Conservation (phyloP, 2,329 filamentous ascomycete species). For the Lizonia empirigonia region DNA sequence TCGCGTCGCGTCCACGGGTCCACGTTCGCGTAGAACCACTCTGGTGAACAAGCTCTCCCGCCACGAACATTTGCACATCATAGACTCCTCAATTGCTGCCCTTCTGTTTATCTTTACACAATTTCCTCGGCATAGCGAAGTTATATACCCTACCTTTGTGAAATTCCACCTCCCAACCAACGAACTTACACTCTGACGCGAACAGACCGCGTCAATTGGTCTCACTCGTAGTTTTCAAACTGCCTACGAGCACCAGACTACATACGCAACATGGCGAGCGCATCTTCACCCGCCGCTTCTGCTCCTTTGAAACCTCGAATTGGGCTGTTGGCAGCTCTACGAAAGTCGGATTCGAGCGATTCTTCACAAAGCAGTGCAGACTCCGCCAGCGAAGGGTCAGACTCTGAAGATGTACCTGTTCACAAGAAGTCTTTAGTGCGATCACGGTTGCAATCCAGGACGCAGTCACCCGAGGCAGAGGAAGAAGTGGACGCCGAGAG, state of each 20-base stretch:
- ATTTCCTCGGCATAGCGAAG: neutral
- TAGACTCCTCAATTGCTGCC: neutral
- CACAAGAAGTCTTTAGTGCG: conserved; percentile 23
- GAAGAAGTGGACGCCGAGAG: conserved; percentile 42
- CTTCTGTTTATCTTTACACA: neutral
- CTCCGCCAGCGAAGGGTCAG: conserved; percentile 40
- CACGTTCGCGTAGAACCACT: conserved; percentile 10
- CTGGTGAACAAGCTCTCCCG: conserved; percentile 18
- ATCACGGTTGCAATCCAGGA: neutral
- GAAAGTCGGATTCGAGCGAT: conserved; percentile 19
- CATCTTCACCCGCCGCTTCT: neutral
- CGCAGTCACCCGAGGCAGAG: conserved; percentile 23
- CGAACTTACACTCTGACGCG: neutral
- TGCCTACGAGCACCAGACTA: neutral
- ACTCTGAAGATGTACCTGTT: conserved; percentile 36
- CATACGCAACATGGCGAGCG: neutral
- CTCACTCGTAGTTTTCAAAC: neutral
- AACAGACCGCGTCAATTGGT: neutral
- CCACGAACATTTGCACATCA: conserved; percentile 8
- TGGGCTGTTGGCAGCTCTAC: conserved; percentile 30
- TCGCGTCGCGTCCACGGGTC: conserved; percentile 16
- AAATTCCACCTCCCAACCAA: neutral
- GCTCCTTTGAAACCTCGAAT: conserved; percentile 20
- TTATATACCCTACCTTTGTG: neutral
- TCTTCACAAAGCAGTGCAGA: conserved; percentile 51